Evolutionary conservation across 192 early-diverging fungal genomes (phyloP), one percentile per base, ranked within the genome.

Genomic region (Ambispora gerdemannii): DNA sequence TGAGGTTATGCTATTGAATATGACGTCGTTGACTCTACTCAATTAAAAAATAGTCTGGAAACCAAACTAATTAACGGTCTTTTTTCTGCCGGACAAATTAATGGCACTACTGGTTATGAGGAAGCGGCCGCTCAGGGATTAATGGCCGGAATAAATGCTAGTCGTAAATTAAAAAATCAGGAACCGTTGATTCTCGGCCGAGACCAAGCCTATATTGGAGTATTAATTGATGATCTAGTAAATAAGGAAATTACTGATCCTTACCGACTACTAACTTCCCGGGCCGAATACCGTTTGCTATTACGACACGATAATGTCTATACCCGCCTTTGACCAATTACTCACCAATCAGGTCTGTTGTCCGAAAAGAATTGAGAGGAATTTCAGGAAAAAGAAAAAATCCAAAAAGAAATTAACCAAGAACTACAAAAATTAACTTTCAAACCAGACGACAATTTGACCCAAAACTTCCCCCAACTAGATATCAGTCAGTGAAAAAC

Each of bases 81-180:
- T 31, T 90, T 80, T 71, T 74, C 88, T 78, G 88, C 88, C 2
- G 88, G 88, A 0, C 88, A 90, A 77, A 90, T 90, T 70, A 90
- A 90, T 61, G 88, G 88, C 25, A 90, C 88, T 7, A 90, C 88
- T 0, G 88, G 88, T 0, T 90, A 88, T 72, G 88, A 88, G 51
- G 87, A 88, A 61, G 88, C 88, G 0, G 88, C 88, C 3, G 84
- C 86, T 0, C 88, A 90, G 67, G 88, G 88, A 0, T 72, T 90
- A 0, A 78, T 90, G 63, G 88, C 87, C 3, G 88, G 88, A 13
- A 83, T 84, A 47, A 90, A 90, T 50, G 86, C 88, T 11, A 87
- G 81, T 4, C 68, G 86, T 27, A 75, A 77, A 11, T 79, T 82
- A 3, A 52, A 70, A 17, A 72, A 78, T 6, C 62, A 53, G 20